Base-by-base conservation (phyloP, 805 yeast species). In the Yamadazyma philogaea region DNA sequence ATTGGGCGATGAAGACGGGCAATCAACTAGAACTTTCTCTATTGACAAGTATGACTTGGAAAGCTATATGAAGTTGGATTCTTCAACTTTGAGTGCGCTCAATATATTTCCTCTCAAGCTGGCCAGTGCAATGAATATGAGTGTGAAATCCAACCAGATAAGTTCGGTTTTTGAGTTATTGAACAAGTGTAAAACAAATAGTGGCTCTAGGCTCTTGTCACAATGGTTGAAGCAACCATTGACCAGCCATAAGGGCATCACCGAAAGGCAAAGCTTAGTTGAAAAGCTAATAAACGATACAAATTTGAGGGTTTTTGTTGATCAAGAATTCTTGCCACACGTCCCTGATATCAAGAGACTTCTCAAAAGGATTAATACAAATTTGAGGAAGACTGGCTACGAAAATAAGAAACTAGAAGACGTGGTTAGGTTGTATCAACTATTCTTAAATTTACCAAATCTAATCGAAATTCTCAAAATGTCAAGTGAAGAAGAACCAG, bases 141-240 rank as follows among this genome's bases (percentile, higher is more conserved):
- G 63, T 42, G 37, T 45, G 12, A 40, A 43, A 17, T 54, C 67
- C 2, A 51, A 49, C 27, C 48, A 57, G 18, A 50, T 67, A 14
- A 53, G 64, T 12, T 84, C 95, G 7, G 64, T 93, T 32, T 90
- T 78, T 58, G 96, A 95, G 19, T 71, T 93, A 34, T 68, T 93
- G 53, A 91, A 93, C 68, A 80, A 82, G 52, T 91, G 98, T 69
- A 88, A 86, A 54, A 84, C 95, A 3, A 74, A 80, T 2, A 88
- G 93, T n/a, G 99, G 99, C 6, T 70, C 91, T 1, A 75, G 98
- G 49, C 64, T 90, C 39, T 73, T 93, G 19, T 82, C 93, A 12
- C 96, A 88, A 56, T 93, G 99, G 99, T 72, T 93, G 47, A 93
- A 91, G 57, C 99, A 93, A 63, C 99, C 99, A 0, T 72, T 93